phyloP scores from a whole-genome alignment of 805 yeast genomes.

The Teunomyces stri region DNA sequence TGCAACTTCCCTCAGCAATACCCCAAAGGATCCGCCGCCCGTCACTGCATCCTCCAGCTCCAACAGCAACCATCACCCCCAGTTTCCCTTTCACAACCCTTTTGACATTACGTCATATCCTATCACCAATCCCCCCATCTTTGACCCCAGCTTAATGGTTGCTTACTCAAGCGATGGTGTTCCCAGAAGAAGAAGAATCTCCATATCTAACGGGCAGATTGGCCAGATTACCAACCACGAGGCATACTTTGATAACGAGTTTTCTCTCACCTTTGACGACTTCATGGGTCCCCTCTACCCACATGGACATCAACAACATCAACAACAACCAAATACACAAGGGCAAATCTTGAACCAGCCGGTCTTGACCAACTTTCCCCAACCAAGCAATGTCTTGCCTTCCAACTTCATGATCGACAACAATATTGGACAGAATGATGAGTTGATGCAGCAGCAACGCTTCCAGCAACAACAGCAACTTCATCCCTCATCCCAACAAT shows the following conservation, averaged over 20 bases:
- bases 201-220: conserved; percentile 83
- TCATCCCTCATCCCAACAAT: too few relatives aligned
- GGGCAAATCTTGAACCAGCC: conserved; percentile 3
- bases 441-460: conserved; percentile 2
- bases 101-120: conserved; percentile 41
- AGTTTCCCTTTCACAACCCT: conserved; percentile 31
- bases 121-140: conserved; percentile 46
- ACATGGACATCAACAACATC: conserved; percentile 5
- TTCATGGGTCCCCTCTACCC: conserved; percentile 7
- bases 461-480: conserved; percentile 10
- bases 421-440: background rate
- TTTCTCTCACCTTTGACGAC: conserved; percentile 16
- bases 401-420: background rate
- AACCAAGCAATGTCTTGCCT: background rate
- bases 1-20: background rate
- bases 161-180: conserved; percentile 31
- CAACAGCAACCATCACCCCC: background rate
- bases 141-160: conserved; percentile 41
- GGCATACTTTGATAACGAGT: conserved; percentile 31
- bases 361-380: background rate
- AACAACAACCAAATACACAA: conserved; percentile 5
- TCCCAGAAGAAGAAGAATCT: conserved; percentile 60
- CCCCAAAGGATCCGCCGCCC: background rate
- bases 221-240: conserved; percentile 62
- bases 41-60: background rate